These are phyloP conservation scores for Kluyveromyces sp. DNA, from an alignment of 1,139 yeast genomes.

Conservation along the genomic window DNA sequence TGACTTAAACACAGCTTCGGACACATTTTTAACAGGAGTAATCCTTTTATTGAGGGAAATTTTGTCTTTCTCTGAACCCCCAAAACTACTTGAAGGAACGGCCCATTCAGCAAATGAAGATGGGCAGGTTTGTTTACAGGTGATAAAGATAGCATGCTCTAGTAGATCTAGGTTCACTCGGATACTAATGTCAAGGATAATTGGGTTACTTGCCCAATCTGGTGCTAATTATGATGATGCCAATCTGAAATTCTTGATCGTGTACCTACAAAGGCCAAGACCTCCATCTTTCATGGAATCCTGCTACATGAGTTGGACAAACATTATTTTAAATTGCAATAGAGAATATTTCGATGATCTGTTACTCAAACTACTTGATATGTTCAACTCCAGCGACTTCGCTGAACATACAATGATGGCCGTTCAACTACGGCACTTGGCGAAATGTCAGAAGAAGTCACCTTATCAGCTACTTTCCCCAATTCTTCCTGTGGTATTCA, in stretches of 20 bases:
- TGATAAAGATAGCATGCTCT: conserved; percentile 27
- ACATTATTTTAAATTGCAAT: conserved; percentile 24
- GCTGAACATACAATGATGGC: conserved; percentile 29
- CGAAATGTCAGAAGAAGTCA: conserved; percentile 41
- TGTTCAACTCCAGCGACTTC: conserved; percentile 27
- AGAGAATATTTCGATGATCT: conserved; percentile 29
- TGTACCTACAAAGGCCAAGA: conserved; percentile 20
- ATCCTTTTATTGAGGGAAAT: conserved; percentile 42
- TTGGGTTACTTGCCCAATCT: conserved; percentile 29
- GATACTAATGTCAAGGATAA: conserved; percentile 37
- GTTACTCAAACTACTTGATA: conserved; percentile 27
- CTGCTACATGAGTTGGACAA: conserved; percentile 25
- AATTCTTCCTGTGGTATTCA: conserved; percentile 67
- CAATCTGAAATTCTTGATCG: conserved; percentile 22
- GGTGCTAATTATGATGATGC: conserved; percentile 19
- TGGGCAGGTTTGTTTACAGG: conserved; percentile 11
- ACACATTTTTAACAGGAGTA: conserved; percentile 36
- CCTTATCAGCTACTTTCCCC: conserved; percentile 74
- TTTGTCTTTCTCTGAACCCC: conserved; percentile 45
- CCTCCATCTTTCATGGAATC: conserved; percentile 21
- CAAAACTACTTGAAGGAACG: conserved; percentile 18
- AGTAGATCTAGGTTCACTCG: conserved; percentile 47
- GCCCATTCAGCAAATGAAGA: not conserved
- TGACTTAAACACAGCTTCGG: conserved; percentile 20
- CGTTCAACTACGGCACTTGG: conserved; percentile 30